phyloP scores from a whole-genome alignment of 2,329 filamentous ascomycete genomes.

The Colletotrichum lupini region DNA sequence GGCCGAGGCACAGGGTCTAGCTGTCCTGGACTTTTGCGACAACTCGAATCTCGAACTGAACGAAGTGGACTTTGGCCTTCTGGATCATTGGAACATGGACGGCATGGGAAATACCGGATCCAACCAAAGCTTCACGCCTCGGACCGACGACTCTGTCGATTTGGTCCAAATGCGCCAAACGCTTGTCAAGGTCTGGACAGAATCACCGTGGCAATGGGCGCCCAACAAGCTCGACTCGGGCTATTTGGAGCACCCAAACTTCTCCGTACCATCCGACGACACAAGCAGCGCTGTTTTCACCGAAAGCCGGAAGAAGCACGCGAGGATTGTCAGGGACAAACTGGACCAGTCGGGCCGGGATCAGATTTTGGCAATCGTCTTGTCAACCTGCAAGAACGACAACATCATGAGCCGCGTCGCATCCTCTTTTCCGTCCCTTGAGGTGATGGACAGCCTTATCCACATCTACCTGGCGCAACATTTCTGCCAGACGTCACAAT shows the following conservation, averaged over 20 bases:
- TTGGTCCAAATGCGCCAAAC: constrained; percentile 58
- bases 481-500: constrained; percentile 66
- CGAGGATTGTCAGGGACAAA: constrained; percentile 55
- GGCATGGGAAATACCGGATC: constrained; percentile 43
- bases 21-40: constrained; percentile 62
- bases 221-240: constrained; percentile 56
- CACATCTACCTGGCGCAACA: constrained; percentile 70
- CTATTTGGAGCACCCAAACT: constrained; percentile 56
- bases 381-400: constrained; percentile 66
- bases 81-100: constrained; percentile 61
- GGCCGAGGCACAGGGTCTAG: constrained; percentile 52
- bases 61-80: constrained; percentile 62
- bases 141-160: constrained; percentile 52
- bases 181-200: constrained; percentile 60
- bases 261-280: constrained; percentile 55
- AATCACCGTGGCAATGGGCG: constrained; percentile 63
- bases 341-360: constrained; percentile 65
- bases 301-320: constrained; percentile 48
- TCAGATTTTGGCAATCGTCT: constrained; percentile 71
- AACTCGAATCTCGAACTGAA: constrained; percentile 62
- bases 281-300: constrained; percentile 51
- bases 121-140: constrained; percentile 41
- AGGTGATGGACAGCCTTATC: constrained; percentile 69
- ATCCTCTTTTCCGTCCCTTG: constrained; percentile 71
- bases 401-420: constrained; percentile 63